Conservation (phyloP, 176 grass and related monocot species). For the Eleusine coracana region DNA sequence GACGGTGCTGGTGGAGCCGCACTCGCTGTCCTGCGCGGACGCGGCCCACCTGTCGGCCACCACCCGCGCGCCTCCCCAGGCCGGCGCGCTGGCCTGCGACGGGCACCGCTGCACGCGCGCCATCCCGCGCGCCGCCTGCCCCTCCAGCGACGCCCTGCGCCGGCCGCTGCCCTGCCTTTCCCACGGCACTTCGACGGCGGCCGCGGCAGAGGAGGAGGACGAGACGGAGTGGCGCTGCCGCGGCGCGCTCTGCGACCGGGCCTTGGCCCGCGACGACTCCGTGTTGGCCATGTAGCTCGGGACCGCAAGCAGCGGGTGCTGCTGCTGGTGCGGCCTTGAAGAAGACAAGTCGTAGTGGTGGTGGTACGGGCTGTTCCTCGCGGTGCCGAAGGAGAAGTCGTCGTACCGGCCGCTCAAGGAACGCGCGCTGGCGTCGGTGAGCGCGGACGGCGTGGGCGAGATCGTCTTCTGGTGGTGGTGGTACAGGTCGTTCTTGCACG, state of each 20-base stretch:
- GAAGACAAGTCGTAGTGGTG: not conserved
- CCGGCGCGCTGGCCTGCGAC: constrained; percentile 47
- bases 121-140: not conserved
- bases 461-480: constrained; percentile 30
- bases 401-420: constrained; percentile 63
- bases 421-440: constrained; percentile 67
- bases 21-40: constrained; percentile 75
- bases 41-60: constrained; percentile 57
- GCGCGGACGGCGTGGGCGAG: constrained; percentile 67
- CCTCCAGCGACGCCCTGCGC: constrained; percentile 65
- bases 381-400: constrained; percentile 78
- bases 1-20: constrained; percentile 83
- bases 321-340: constrained; percentile 16
- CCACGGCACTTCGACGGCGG: constrained; percentile 1
- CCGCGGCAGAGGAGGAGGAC: not conserved
- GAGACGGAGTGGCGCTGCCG: constrained; percentile 64
- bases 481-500: constrained; percentile 51
- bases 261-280: constrained; percentile 77
- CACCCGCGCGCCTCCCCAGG: constrained; percentile 65
- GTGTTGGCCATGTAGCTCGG: constrained; percentile 92
- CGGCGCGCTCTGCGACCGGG: constrained; percentile 73
- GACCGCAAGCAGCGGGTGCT: constrained; percentile 45
- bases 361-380: constrained; percentile 47
- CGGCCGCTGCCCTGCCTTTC: constrained; percentile 58
- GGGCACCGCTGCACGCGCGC: constrained; percentile 50